Evolutionary conservation across 352 stramenopile genomes (phyloP).

Genomic region (Globisporangium acanthophoron): DNA sequence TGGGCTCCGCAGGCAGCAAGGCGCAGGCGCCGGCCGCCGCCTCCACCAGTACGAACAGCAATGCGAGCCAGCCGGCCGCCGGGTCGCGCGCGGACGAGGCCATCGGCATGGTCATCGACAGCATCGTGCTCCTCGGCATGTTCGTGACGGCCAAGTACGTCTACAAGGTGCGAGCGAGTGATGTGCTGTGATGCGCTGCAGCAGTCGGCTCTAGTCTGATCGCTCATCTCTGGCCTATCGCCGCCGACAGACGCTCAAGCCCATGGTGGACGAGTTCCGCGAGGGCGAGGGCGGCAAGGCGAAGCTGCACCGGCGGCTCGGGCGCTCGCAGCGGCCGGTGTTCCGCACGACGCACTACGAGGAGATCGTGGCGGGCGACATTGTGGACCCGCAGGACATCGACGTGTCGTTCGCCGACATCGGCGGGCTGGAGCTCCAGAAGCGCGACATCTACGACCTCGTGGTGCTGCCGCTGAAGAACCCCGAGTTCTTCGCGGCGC

Average conservation of each 20-base stretch:
- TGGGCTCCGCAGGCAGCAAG: constrained; percentile 63
- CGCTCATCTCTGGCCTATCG: not conserved
- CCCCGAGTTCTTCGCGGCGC: constrained; percentile 89
- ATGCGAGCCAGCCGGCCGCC: constrained; percentile 15
- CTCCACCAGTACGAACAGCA: not conserved
- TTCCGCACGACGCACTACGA: constrained; percentile 87
- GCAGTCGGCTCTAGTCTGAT: not conserved
- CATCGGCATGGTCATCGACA: constrained; percentile 70
- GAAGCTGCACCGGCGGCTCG: constrained; percentile 70
- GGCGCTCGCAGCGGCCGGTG: constrained; percentile 49
- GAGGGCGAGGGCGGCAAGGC: constrained; percentile 52
- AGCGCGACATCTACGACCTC: constrained; percentile 95
- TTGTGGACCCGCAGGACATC: constrained; percentile 93
- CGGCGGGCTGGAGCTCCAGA: constrained; percentile 94
- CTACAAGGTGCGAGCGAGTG: constrained; percentile 46
- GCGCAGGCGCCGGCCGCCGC: constrained; percentile 15
- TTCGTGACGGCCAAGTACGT: constrained; percentile 81
- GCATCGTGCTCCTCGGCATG: constrained; percentile 78
- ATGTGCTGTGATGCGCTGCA: not conserved
- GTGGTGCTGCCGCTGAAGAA: constrained; percentile 91
- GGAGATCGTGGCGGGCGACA: constrained; percentile 90
- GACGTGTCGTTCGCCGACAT: constrained; percentile 93
- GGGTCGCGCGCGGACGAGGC: constrained; percentile 42
- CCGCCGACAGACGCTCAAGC: constrained; percentile 50
- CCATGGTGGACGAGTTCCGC: constrained; percentile 79